Percentiles rank a stretch among this genome's conserved stretches.
Evolutionary conservation across 1,284 basidiomycete species (phyloP).

Genomic region (Trichosporon asahii): DNA sequence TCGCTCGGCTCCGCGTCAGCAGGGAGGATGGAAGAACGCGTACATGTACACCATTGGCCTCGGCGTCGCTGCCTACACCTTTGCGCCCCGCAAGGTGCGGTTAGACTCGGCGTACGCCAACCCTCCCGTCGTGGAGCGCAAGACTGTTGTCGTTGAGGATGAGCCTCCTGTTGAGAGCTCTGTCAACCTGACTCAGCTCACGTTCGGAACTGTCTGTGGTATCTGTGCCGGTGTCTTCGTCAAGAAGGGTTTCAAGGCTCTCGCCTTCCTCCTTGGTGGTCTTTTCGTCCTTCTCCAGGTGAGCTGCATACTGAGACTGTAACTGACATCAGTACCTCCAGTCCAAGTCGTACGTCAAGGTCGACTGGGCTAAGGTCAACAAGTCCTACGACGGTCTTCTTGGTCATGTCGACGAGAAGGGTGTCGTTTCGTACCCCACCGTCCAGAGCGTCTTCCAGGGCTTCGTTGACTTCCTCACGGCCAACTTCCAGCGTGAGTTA

Average conservation of each 20-base stretch:
- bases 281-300: slow-evolving; percentile 84
- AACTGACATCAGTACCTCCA: slow-evolving; percentile 63
- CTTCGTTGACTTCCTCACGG: slow-evolving; percentile 79
- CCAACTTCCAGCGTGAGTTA: slow-evolving; percentile 74
- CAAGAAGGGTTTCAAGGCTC: slow-evolving; percentile 81
- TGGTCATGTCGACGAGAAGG: slow-evolving; percentile 60
- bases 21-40: neutral
- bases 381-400: slow-evolving; percentile 67
- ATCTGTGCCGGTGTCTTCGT: slow-evolving; percentile 88
- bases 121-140: neutral
- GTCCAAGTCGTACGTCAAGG: slow-evolving; percentile 65
- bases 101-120: neutral
- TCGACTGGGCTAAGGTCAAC: slow-evolving; percentile 70
- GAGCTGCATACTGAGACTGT: slow-evolving; percentile 24
- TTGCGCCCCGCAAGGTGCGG: slow-evolving; percentile 17
- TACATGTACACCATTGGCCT: slow-evolving; percentile 37
- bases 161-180: slow-evolving; percentile 56
- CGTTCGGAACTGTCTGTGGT: slow-evolving; percentile 82
- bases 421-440: slow-evolving; percentile 62
- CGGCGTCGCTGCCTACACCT: slow-evolving; percentile 31
- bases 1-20: slow-evolving; percentile 13
- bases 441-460: slow-evolving; percentile 65
- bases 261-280: slow-evolving; percentile 81
- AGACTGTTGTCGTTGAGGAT: neutral
- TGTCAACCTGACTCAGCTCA: slow-evolving; percentile 74